Percentiles rank a stretch among this genome's conserved stretches.
Evolutionary conservation across 805 yeast genomes (phyloP).

Genomic region (Schwanniomyces occidentalis): DNA sequence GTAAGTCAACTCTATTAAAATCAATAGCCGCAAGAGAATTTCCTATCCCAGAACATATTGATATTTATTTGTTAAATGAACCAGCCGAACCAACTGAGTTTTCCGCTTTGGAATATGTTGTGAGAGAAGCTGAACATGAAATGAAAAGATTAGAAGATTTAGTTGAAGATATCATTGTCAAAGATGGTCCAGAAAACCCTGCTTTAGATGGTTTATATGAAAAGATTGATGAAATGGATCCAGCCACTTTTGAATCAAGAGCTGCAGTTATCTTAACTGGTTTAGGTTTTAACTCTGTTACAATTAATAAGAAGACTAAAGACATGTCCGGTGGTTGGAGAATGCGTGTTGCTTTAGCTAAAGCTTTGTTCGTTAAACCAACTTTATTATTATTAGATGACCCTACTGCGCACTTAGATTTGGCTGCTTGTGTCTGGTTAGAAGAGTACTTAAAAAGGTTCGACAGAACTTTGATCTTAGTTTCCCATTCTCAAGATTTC

Average conservation of each 20-base stretch:
- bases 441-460: slow-evolving; percentile 95
- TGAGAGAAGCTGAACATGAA: slow-evolving; percentile 92
- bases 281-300: slow-evolving; percentile 88
- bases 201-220: slow-evolving; percentile 87
- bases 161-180: slow-evolving; percentile 85
- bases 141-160: slow-evolving; percentile 86
- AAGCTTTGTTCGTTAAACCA: slow-evolving; percentile 97
- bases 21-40: slow-evolving; percentile 94
- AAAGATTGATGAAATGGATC: slow-evolving; percentile 94
- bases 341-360: slow-evolving; percentile 98
- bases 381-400: slow-evolving; percentile 92
- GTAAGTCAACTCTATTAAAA: slow-evolving; percentile 92
- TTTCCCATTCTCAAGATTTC: slow-evolving; percentile 99
- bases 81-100: slow-evolving; percentile 94
- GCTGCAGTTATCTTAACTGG: slow-evolving; percentile 95
- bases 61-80: slow-evolving; percentile 90
- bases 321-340: slow-evolving; percentile 99
- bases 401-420: slow-evolving; percentile 98
- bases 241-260: slow-evolving; percentile 92
- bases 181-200: slow-evolving; percentile 92
- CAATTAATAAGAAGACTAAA: slow-evolving; percentile 91
- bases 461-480: slow-evolving; percentile 90
- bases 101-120: slow-evolving; percentile 94
- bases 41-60: slow-evolving; percentile 91
- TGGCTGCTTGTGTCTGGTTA: slow-evolving; percentile 99